phyloP scores from a whole-genome alignment of 768 basidiomycete species.

The Agaricus sinodeliciosus region DNA sequence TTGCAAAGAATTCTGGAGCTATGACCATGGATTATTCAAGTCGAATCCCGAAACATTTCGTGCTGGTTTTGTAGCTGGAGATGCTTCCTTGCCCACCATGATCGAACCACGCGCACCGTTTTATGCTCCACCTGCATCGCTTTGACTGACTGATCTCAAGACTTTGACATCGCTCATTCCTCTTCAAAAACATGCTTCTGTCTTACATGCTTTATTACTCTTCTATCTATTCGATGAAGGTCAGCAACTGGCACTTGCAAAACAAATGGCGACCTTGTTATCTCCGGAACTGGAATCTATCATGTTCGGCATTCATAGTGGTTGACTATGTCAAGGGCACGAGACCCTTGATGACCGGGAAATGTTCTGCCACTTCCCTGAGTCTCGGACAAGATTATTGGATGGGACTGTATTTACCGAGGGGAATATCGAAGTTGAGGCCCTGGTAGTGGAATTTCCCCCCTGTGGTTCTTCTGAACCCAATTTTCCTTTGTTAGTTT shows the following conservation, averaged over 20 bases:
- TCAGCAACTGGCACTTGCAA: constrained; percentile 23
- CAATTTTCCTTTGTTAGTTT: too few relatives aligned
- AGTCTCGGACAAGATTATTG: neutral
- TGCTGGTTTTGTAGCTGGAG: constrained; percentile 46
- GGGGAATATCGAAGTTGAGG: too few relatives aligned
- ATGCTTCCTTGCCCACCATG: constrained; percentile 39
- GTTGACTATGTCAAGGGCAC: constrained; percentile 16
- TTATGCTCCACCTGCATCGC: constrained; percentile 10
- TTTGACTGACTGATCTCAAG: constrained; percentile 5
- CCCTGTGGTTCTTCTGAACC: too few relatives aligned
- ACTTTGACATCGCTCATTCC: constrained; percentile 20
- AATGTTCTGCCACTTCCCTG: constrained; percentile 12
- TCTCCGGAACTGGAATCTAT: constrained; percentile 26
- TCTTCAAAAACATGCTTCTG: constrained; percentile 37
- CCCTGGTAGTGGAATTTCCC: too few relatives aligned
- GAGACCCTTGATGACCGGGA: neutral
- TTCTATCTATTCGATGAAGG: constrained; percentile 32
- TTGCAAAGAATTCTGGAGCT: constrained; percentile 52
- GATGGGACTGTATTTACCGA: too few relatives aligned
- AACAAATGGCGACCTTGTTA: constrained; percentile 24
- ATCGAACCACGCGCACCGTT: constrained; percentile 24
- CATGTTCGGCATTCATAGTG: constrained; percentile 33
- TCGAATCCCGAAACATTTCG: constrained; percentile 45
- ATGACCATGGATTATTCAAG: constrained; percentile 53
- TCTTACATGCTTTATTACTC: constrained; percentile 33